Evolutionary conservation across 306 rosid species (phyloP), one percentile per base, ranked within the genome.

Genomic region (Ammopiptanthus mongolicus): DNA sequence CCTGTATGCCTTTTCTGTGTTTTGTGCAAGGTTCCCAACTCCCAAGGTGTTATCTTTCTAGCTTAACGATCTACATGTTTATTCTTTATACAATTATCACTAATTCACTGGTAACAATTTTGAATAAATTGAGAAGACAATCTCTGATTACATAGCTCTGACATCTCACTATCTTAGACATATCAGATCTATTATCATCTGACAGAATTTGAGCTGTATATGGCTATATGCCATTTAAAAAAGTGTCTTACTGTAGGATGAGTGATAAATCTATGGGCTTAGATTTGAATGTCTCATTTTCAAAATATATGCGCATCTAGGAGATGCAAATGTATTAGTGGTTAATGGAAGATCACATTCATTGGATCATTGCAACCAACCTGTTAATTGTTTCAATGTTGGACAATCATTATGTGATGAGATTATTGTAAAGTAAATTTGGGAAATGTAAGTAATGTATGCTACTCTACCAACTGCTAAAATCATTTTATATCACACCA

Each of bases 1-100:
- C 73, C 15, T 58, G 57, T 17, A 58, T 37, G 80, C 67, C 48
- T 66, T 65, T 75, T 51, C 29, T 64, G 18, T 50, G 70, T 36
- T 29, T 64, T 50, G 36, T 53, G 22, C 14, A 34, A 52, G 56
- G 46, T 21, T 65, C 58, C 41, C 9, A 28, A 52, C 11, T 25
- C 46, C 12, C 31, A 59, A 36, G 41, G 29, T 25, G n/a, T 52
- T 34, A 36, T n/a, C 28, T 21, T 75, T 50, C 56, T 9, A 8
- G 46, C 42, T 63, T 36, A 51, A 51, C 37, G 44, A 6, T 42
- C 37, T 41, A 12, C 33, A 42, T 66, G 36, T 2, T 28, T 55
- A 28, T 65, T 17, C 23, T 8, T 17, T 56, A 2, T 52, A 56
- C 29, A 8, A 9, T 69, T 69, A 57, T 57, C 39, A 31, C 59